phyloP scores from a whole-genome alignment of 1,284 basidiomycete genomes.

The Paramarasmius palmivorus region DNA sequence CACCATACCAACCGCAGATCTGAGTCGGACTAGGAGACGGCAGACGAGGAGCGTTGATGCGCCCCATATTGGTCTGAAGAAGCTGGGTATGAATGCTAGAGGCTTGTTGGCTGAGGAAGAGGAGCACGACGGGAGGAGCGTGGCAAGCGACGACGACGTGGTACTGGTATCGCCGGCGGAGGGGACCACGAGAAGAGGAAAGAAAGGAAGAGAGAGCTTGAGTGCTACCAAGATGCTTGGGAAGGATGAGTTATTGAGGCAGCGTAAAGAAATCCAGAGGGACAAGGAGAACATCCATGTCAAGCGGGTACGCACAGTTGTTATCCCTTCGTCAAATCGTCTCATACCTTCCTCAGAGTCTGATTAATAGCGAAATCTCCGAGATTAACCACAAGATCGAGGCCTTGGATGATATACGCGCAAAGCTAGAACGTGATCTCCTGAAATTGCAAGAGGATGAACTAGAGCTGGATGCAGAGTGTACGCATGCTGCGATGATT shows the following conservation, averaged over 20 bases:
- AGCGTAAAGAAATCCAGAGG: slow-evolving; percentile 80
- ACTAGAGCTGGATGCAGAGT: slow-evolving; percentile 92
- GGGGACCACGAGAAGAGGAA: slow-evolving; percentile 48
- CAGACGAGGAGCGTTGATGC: slow-evolving; percentile 82
- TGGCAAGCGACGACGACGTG: slow-evolving; percentile 65
- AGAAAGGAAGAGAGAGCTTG: slow-evolving; percentile 66
- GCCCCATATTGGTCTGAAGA: slow-evolving; percentile 76
- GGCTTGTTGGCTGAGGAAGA: slow-evolving; percentile 71
- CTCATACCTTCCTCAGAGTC: slow-evolving; percentile 50
- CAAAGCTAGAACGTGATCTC: slow-evolving; percentile 81
- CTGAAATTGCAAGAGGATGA: slow-evolving; percentile 93
- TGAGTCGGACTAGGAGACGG: slow-evolving; percentile 71
- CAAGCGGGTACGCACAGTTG: slow-evolving; percentile 58
- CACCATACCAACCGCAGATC: slow-evolving; percentile 85
- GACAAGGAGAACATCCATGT: slow-evolving; percentile 92
- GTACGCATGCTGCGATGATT: slow-evolving; percentile 48
- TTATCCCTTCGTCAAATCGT: slow-evolving; percentile 7
- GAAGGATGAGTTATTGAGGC: slow-evolving; percentile 78
- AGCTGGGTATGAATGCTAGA: slow-evolving; percentile 73
- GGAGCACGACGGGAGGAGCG: slow-evolving; percentile 58
- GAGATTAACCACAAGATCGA: slow-evolving; percentile 91
- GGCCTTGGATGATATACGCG: slow-evolving; percentile 79
- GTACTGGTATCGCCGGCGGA: slow-evolving; percentile 53
- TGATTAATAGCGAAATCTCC: slow-evolving; percentile 83
- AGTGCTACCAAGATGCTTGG: slow-evolving; percentile 73